Evolutionary conservation across 768 basidiomycete species (phyloP), one percentile per base, ranked within the genome.

Genomic region (Trametes cingulata): DNA sequence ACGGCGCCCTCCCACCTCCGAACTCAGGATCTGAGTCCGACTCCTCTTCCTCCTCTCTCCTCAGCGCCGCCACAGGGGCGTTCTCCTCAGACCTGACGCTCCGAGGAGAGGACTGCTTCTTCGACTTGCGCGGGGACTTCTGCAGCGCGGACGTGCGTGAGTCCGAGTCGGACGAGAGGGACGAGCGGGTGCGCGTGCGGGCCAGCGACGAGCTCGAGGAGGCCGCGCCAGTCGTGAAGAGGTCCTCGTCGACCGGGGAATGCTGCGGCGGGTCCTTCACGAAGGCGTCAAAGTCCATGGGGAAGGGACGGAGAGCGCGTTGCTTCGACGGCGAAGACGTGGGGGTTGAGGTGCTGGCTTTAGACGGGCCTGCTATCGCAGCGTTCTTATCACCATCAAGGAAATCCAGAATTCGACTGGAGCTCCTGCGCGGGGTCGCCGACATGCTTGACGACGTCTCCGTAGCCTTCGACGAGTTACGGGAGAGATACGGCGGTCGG

Each of bases 81-180:
- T 29, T 45, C 24, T 25, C 9, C 43, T 61, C 40, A 6, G 49
- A 19, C 19, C 54, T 42, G 29, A 62, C 43, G n/a, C 41, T 27
- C 24, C 62, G 45, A 15, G 70, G 72, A 1, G 70, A 73, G 1
- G 61, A 58, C 42, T 69, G 71, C 29, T 67, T 55, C 20, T 47
- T 45, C 7, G 66, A 69, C 43, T 70, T 71, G n/a, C 71, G 73
- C 7, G 72, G 74, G 1, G 74, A 75, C 47, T 74, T 73, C 14
- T 67, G 63, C 12, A 71, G 6, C n/a, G 63, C 43, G 9, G 50
- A 20, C 1, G 33, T 3, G 33, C 43, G 36, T 0, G 56, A 39
- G 35, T 65, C 62, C 0, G 63, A 54, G 10, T 59, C 59, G 2
- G 57, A 52, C 12, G 54, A 48, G 43, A 56, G 41, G 22, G 17